These are phyloP conservation scores for Bipolaris sorokiniana DNA, from an alignment of 2,329 filamentous ascomycete species.

Conservation along the genomic window DNA sequence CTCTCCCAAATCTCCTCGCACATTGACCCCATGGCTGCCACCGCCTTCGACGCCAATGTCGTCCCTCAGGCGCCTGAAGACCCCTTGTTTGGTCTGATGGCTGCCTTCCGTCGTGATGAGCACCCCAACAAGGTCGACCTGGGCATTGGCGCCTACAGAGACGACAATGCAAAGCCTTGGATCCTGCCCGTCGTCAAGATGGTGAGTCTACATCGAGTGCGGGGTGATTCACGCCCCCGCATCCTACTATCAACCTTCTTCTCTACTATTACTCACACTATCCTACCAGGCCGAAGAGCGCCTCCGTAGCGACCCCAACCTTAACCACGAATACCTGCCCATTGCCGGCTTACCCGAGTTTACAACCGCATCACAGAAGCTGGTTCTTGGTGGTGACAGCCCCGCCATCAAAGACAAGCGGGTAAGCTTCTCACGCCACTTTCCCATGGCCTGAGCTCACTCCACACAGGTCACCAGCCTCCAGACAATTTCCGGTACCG, in stretches of 20 bases:
- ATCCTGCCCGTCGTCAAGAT: slow-evolving; percentile 95
- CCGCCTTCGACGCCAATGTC: slow-evolving; percentile 75
- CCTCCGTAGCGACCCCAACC: slow-evolving; percentile 82
- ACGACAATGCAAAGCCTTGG: slow-evolving; percentile 96
- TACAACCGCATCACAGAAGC: slow-evolving; percentile 86
- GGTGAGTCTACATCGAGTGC: slow-evolving; percentile 60
- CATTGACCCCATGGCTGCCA: slow-evolving; percentile 67
- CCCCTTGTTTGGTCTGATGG: slow-evolving; percentile 90
- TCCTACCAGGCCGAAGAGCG: slow-evolving; percentile 79
- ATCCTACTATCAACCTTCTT: too few species aligned
- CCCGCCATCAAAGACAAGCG: slow-evolving; percentile 85
- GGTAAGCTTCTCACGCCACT: slow-evolving; percentile 49
- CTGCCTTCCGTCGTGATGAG: slow-evolving; percentile 81
- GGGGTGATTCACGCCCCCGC: not conserved
- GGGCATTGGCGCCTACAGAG: slow-evolving; percentile 93
- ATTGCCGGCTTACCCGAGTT: slow-evolving; percentile 88
- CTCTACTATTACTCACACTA: not conserved
- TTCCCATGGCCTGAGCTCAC: slow-evolving; percentile 37
- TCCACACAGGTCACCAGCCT: slow-evolving; percentile 68
- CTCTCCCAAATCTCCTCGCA: slow-evolving; percentile 69
- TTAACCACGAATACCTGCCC: slow-evolving; percentile 98
- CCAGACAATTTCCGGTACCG: slow-evolving; percentile 97
- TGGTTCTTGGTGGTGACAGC: slow-evolving; percentile 81
- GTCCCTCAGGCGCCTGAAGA: slow-evolving; percentile 94
- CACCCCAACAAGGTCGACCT: slow-evolving; percentile 85